Conservation (phyloP, 2,329 filamentous ascomycete genomes). For the Lojkania enalia region DNA sequence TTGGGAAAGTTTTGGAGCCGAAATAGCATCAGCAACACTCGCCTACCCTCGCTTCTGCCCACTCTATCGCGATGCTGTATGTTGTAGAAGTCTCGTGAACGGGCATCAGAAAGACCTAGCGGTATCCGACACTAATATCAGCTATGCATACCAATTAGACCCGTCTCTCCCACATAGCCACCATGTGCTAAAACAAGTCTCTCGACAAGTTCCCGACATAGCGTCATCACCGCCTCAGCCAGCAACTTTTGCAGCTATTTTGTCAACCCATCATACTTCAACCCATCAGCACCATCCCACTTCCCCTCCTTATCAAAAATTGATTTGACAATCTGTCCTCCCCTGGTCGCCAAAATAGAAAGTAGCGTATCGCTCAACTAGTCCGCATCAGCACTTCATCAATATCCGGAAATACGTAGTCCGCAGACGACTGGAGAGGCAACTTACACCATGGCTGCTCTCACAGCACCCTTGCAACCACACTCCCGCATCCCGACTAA, state of each 20-base stretch:
- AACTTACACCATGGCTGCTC: conserved; percentile 83
- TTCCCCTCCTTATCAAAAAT: conserved; percentile 61
- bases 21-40: no score
- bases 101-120: no score
- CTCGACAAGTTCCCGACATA: conserved; percentile 1
- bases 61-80: no score
- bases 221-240: background rate
- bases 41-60: no score
- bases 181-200: background rate
- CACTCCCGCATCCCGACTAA: conserved; percentile 75
- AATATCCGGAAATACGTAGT: conserved; percentile 10
- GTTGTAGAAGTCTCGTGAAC: no score
- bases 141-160: conserved; percentile 6
- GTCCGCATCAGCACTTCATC: conserved; percentile 17
- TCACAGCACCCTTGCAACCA: conserved; percentile 97
- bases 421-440: no score
- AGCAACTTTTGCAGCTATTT: conserved; percentile 12
- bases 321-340: conserved; percentile 75
- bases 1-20: no score
- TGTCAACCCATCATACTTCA: conserved; percentile 26
- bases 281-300: conserved; percentile 30
- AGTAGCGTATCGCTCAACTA: conserved; percentile 80
- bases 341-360: conserved; percentile 74
- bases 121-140: no score
- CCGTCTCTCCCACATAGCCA: conserved; percentile 12